These are phyloP conservation scores for Mycena leptocephala DNA, from an alignment of 768 basidiomycete species.

Conservation along the genomic window DNA sequence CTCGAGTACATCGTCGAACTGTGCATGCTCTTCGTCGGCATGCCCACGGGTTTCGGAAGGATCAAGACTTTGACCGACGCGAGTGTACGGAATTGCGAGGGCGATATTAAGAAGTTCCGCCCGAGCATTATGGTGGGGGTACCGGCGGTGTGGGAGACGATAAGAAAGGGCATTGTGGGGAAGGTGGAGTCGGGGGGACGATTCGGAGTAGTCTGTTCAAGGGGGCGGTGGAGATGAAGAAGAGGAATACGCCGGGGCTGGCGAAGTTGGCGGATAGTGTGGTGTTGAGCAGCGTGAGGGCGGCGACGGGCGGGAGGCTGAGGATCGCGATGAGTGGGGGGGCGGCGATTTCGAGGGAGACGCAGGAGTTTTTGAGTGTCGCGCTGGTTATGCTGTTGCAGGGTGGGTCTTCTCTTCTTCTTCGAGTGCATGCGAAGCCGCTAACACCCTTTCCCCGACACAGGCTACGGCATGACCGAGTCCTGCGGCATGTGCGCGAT, in stretches of 20 bases:
- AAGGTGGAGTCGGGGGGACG: conserved; percentile 82
- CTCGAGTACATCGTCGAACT: conserved; percentile 96
- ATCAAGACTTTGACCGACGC: conserved; percentile 97
- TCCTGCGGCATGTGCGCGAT: conserved; percentile 93
- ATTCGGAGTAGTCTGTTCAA: conserved; percentile 87
- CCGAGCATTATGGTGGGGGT: conserved; percentile 97
- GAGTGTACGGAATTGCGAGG: conserved; percentile 89
- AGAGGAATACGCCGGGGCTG: conserved; percentile 76
- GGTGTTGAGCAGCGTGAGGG: conserved; percentile 78
- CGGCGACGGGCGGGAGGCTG: conserved; percentile 51
- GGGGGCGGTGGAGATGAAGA: conserved; percentile 85
- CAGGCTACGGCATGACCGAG: conserved; percentile 98
- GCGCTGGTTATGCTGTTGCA: conserved; percentile 90
- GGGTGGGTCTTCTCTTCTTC: conserved; percentile 64
- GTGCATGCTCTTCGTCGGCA: conserved; percentile 79
- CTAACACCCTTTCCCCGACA: not conserved
- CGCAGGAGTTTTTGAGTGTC: conserved; percentile 91
- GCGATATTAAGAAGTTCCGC: conserved; percentile 87
- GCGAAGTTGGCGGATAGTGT: conserved; percentile 79
- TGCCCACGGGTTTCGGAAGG: conserved; percentile 91
- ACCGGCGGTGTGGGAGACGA: conserved; percentile 97
- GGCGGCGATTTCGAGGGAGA: conserved; percentile 87
- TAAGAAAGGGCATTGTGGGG: conserved; percentile 92
- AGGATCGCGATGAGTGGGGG: conserved; percentile 89
- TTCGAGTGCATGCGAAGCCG: not conserved